Conservation (phyloP, 2,329 filamentous ascomycete genomes). For the Pyrenophora teres region DNA sequence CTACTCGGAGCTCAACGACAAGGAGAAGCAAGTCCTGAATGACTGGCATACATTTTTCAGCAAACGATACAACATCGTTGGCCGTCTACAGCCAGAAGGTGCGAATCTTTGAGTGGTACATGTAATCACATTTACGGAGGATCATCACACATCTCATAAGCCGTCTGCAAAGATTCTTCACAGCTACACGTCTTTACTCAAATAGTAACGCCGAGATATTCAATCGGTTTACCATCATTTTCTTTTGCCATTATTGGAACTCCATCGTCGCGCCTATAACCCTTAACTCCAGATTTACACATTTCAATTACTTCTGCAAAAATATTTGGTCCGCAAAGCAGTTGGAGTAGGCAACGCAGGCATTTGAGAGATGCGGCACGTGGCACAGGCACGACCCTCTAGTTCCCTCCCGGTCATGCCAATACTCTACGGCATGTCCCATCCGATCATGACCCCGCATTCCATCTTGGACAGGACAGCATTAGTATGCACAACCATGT, state of each 20-base stretch:
- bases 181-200: too few species aligned
- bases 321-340: too few species aligned
- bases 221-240: neutral
- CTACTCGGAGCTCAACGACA: slow-evolving; percentile 81
- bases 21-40: slow-evolving; percentile 80
- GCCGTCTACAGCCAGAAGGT: slow-evolving; percentile 46
- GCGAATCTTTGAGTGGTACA: slow-evolving; percentile 19
- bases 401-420: too few species aligned
- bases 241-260: too few species aligned
- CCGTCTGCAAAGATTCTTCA: too few species aligned
- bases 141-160: too few species aligned
- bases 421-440: too few species aligned
- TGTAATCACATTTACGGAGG: too few species aligned
- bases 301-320: neutral
- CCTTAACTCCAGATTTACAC: neutral
- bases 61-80: slow-evolving; percentile 93
- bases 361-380: too few species aligned
- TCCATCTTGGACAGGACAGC: neutral
- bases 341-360: too few species aligned
- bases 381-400: too few species aligned
- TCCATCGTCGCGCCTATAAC: neutral
- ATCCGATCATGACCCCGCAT: neutral
- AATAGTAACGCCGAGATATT: neutral
- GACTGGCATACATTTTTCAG: slow-evolving; percentile 98
- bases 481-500: neutral